These are phyloP conservation scores for Zygosaccharomyces gambellarensis DNA, from an alignment of 805 yeast species.

Conservation along the genomic window DNA sequence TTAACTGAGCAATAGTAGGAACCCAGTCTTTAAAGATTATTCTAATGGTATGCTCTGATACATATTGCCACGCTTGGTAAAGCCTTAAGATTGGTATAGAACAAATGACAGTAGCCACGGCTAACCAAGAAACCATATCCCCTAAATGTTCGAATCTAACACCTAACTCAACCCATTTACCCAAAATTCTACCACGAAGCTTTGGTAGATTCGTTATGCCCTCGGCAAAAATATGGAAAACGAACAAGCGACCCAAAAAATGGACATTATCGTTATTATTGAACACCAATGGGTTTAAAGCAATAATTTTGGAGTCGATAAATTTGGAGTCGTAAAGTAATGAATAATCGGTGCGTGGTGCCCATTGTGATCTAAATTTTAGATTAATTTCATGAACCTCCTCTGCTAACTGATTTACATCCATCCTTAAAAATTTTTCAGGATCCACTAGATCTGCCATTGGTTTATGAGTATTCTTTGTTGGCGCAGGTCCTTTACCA, in stretches of 20 bases:
- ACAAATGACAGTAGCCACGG: conserved; percentile 77
- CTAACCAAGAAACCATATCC: conserved; percentile 92
- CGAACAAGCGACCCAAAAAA: conserved; percentile 65
- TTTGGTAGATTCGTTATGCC: conserved; percentile 15
- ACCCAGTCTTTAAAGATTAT: conserved; percentile 81
- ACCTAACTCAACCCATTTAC: conserved; percentile 84
- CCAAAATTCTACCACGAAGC: conserved; percentile 58
- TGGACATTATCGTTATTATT: conserved; percentile 64
- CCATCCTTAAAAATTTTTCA: conserved; percentile 51
- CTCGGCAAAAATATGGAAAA: conserved; percentile 57
- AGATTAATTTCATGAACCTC: conserved; percentile 66
- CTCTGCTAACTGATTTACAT: conserved; percentile 51
- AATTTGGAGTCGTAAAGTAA: conserved; percentile 51
- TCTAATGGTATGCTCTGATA: conserved; percentile 54
- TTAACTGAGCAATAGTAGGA: conserved; percentile 84
- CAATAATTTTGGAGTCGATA: conserved; percentile 33
- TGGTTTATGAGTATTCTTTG: conserved; percentile 7
- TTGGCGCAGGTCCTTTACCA: conserved; percentile 12
- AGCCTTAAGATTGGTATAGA: conserved; percentile 78
- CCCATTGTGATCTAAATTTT: conserved; percentile 65
- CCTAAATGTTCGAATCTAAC: conserved; percentile 71
- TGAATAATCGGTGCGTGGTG: conserved; percentile 73
- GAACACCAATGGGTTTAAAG: conserved; percentile 70
- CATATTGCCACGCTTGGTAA: conserved; percentile 66
- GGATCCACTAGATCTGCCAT: conserved; percentile 30